phyloP scores from a whole-genome alignment of 2,329 filamentous ascomycete species.

The Coleophoma cylindrospora region DNA sequence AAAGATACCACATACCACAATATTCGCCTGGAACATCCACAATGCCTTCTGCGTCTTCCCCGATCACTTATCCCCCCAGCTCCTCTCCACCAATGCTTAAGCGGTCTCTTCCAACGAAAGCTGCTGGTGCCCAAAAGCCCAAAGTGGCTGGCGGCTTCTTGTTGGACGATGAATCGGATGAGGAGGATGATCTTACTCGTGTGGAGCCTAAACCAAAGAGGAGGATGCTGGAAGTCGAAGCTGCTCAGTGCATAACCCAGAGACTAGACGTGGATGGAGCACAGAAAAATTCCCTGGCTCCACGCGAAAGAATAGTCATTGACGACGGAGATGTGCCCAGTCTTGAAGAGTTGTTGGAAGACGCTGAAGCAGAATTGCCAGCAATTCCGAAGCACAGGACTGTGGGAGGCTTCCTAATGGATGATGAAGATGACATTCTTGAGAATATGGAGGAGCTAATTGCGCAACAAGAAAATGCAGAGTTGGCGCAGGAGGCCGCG shows the following conservation, averaged over 20 bases:
- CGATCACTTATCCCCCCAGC: slow-evolving; percentile 34
- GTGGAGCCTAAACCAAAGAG: slow-evolving; percentile 35
- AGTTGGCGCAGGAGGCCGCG: no score
- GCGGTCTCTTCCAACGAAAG: slow-evolving; percentile 29
- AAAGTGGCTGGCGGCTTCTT: slow-evolving; percentile 38
- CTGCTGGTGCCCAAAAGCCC: slow-evolving; percentile 25
- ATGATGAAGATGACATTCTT: slow-evolving; percentile 3
- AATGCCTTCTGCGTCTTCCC: slow-evolving; percentile 58
- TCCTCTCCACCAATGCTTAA: slow-evolving; percentile 28
- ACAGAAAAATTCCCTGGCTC: no score
- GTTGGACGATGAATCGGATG: slow-evolving; percentile 36
- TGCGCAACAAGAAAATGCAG: no score
- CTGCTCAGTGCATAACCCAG: no score
- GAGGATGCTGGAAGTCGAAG: slow-evolving; percentile 32
- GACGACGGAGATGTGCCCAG: background rate
- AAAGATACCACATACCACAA: background rate
- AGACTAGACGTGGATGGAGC: no score
- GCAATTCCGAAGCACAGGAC: slow-evolving; percentile 1
- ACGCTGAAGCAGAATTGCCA: background rate
- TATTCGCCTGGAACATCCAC: slow-evolving; percentile 32
- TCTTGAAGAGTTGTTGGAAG: background rate
- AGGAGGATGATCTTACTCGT: slow-evolving; percentile 24
- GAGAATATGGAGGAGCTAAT: no score
- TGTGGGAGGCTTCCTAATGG: slow-evolving; percentile 9
- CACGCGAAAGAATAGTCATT: background rate